Evolutionary conservation across 208 protist genomes (phyloP), one percentile per base, ranked within the genome.

Genomic region (Leishmania mexicana): DNA sequence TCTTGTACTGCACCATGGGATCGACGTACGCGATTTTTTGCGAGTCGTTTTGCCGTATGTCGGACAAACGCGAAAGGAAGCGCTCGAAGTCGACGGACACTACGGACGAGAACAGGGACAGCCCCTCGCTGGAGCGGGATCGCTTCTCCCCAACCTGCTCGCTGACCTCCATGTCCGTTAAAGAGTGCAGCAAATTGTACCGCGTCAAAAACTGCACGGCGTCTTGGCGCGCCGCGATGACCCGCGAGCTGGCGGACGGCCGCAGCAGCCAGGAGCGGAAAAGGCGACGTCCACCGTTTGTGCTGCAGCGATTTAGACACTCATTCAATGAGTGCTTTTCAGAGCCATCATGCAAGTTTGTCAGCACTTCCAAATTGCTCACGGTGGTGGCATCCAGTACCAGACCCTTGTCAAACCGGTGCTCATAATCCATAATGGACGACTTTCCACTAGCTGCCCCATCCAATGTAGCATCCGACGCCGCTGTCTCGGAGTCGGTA

Each of bases 231-330:
- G 72, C 83, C 74, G 42, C 64, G 78, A 97, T 96, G 15, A 97
- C 91, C 15, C 75, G 76, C 15, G 85, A 79, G 31, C 78, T 90
- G 3, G 90, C 76, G 19, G 92, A 94, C 19, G 95, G 95, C 15
- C 95, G 89, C 78, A 98, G 85, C 76, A 98, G 80, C 95, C 95
- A 98, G 31, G 86, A 79, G 38, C 93, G 90, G 58, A 98, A 93
- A 24, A 97, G 87, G 51, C 95, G 90, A 45, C 89, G 92, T 35
- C 95, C 95, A 70, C 92, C 92, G 84, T 94, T 96, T 1, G 95
- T 96, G 49, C 70, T 85, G 79, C 93, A 96, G 45, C 81, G 83
- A 75, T 96, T 96, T 17, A 97, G 60, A 51, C 86, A 89, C 54
- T 89, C 75, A 72, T 94, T 87, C 70, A 97, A 73, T n/a, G 92